phyloP scores from a whole-genome alignment of 2,329 filamentous ascomycete genomes.

The Colletotrichum sp. region DNA sequence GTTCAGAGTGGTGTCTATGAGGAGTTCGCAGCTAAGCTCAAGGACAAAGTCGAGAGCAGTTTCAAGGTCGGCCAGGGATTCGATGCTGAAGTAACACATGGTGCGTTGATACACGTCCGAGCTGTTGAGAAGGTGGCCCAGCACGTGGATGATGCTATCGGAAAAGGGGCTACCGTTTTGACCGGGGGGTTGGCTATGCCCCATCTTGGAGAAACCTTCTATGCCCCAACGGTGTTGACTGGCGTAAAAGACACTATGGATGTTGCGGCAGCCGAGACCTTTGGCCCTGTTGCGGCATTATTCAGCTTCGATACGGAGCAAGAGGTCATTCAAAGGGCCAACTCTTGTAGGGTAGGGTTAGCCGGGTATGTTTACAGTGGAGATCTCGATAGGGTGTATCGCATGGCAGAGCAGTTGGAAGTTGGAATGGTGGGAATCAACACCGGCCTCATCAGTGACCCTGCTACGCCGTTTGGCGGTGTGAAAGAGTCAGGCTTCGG shows the following conservation, averaged over 20 bases:
- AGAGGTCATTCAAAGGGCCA: slow-evolving; percentile 85
- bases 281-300: slow-evolving; percentile 89
- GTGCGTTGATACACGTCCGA: slow-evolving; percentile 83
- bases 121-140: slow-evolving; percentile 80
- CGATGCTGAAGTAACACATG: slow-evolving; percentile 73
- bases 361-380: slow-evolving; percentile 91
- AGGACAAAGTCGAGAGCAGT: slow-evolving; percentile 69
- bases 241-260: slow-evolving; percentile 88
- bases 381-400: slow-evolving; percentile 62
- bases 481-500: slow-evolving; percentile 86
- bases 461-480: slow-evolving; percentile 72
- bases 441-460: slow-evolving; percentile 70
- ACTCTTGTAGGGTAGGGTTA: slow-evolving; percentile 82
- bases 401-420: slow-evolving; percentile 74
- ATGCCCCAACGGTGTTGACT: slow-evolving; percentile 85
- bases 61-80: slow-evolving; percentile 83
- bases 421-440: slow-evolving; percentile 90
- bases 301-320: slow-evolving; percentile 90
- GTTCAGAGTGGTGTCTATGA: slow-evolving; percentile 82
- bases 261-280: slow-evolving; percentile 88
- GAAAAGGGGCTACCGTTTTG: slow-evolving; percentile 78
- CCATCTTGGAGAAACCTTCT: slow-evolving; percentile 76
- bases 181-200: slow-evolving; percentile 76
- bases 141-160: slow-evolving; percentile 80
- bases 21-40: slow-evolving; percentile 70